These are phyloP conservation scores for Oldenlandia corymbosa DNA, from an alignment of 257 asterid species.

Conservation along the genomic window DNA sequence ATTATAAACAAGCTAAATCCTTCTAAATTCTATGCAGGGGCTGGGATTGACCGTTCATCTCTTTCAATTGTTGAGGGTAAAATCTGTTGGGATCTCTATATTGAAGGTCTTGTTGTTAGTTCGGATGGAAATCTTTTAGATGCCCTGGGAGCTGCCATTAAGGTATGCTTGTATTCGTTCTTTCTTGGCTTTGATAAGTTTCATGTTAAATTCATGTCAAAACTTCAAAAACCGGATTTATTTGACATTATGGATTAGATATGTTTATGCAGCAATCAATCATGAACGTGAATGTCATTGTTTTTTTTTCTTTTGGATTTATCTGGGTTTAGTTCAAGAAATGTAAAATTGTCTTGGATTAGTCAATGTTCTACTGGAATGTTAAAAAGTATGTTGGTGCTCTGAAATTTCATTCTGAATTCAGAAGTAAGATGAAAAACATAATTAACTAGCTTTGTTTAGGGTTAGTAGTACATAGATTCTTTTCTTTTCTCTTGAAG, in stretches of 20 bases:
- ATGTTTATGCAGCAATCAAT: too few species aligned
- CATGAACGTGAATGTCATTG: too few species aligned
- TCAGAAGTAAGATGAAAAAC: too few species aligned
- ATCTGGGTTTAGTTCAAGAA: neutral
- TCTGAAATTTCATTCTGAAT: too few species aligned
- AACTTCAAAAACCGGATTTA: neutral
- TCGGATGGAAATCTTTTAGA: slow-evolving; percentile 92
- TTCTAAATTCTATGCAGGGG: slow-evolving; percentile 43
- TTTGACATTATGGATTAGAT: too few species aligned
- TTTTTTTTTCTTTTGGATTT: too few species aligned
- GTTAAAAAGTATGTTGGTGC: too few species aligned
- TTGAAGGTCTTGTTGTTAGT: slow-evolving; percentile 79
- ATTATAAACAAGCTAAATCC: slow-evolving; percentile 10
- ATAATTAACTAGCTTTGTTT: too few species aligned
- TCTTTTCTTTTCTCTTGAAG: neutral
- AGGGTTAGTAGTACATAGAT: neutral
- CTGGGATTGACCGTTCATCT: slow-evolving; percentile 79
- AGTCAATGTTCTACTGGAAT: neutral
- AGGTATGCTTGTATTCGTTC: slow-evolving; percentile 35
- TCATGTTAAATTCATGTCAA: neutral
- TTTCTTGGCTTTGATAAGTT: neutral
- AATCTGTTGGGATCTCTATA: slow-evolving; percentile 93
- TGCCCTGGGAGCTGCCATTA: slow-evolving; percentile 82
- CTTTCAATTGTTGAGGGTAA: slow-evolving; percentile 73
- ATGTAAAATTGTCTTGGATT: too few species aligned